phyloP scores from a whole-genome alignment of 2,329 filamentous ascomycete genomes.

The Ophiosphaerella korrae region DNA sequence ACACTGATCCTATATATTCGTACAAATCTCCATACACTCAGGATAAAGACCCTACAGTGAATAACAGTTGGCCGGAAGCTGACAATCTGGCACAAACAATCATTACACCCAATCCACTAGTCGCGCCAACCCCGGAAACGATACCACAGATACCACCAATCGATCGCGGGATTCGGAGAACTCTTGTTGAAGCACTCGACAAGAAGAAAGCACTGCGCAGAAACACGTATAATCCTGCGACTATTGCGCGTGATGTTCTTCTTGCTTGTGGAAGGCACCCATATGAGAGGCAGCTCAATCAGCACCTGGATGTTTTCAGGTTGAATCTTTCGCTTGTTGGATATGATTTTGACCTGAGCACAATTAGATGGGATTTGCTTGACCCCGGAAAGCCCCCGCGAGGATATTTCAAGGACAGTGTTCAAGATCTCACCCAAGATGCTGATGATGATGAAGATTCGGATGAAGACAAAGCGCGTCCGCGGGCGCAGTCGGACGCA shows the following conservation, averaged over 20 bases:
- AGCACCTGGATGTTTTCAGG: slow-evolving; percentile 59
- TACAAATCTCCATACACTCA: slow-evolving; percentile 13
- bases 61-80: slow-evolving; percentile 15
- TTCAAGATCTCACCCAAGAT: slow-evolving; percentile 35
- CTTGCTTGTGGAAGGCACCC: slow-evolving; percentile 67
- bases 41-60: slow-evolving; percentile 14
- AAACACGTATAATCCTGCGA: slow-evolving; percentile 63
- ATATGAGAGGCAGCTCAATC: slow-evolving; percentile 62
- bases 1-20: slow-evolving; percentile 18
- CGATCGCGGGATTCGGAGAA: slow-evolving; percentile 19
- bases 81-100: slow-evolving; percentile 32
- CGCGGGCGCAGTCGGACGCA: slow-evolving; percentile 21
- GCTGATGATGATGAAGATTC: slow-evolving; percentile 44
- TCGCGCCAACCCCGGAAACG: slow-evolving; percentile 8
- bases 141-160: slow-evolving; percentile 5
- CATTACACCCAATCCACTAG: slow-evolving; percentile 6
- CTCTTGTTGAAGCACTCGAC: slow-evolving; percentile 54
- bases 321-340: slow-evolving; percentile 52
- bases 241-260: slow-evolving; percentile 67
- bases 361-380: slow-evolving; percentile 66
- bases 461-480: slow-evolving; percentile 23
- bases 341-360: slow-evolving; percentile 58
- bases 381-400: slow-evolving; percentile 59
- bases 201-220: slow-evolving; percentile 55
- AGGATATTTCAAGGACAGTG: slow-evolving; percentile 37